phyloP scores from a whole-genome alignment of 805 yeast genomes.

The Myxozyma melibiosi region DNA sequence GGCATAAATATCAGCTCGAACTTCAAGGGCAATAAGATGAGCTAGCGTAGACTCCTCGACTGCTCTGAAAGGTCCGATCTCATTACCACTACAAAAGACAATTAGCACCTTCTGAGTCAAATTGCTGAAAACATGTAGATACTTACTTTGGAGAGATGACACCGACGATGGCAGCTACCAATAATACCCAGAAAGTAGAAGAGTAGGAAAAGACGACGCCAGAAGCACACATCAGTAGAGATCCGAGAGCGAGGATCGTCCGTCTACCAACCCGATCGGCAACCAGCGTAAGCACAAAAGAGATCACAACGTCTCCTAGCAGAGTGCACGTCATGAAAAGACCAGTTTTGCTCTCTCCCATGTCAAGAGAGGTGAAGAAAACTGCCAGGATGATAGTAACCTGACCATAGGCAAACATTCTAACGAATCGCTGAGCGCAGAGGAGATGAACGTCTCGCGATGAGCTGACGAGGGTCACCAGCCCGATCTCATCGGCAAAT shows the following conservation, averaged over 20 bases:
- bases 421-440: constrained; percentile 40
- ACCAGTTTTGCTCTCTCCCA: constrained; percentile 52
- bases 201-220: constrained; percentile 47
- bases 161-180: constrained; percentile 50
- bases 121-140: background rate
- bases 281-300: constrained; percentile 50
- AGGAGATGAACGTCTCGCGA: constrained; percentile 34
- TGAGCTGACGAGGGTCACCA: constrained; percentile 13
- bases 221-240: constrained; percentile 49
- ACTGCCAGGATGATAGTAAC: constrained; percentile 48
- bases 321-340: constrained; percentile 52
- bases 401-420: constrained; percentile 46
- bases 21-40: constrained; percentile 47
- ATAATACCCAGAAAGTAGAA: constrained; percentile 44
- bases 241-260: constrained; percentile 46
- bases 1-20: constrained; percentile 57
- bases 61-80: constrained; percentile 61
- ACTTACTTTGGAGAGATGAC: constrained; percentile 51
- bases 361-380: constrained; percentile 48
- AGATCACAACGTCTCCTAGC: constrained; percentile 55
- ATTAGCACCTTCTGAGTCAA: background rate
- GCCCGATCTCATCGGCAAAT: constrained; percentile 20
- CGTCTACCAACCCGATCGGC: constrained; percentile 55
- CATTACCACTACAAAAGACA: constrained; percentile 50
- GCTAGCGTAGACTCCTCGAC: constrained; percentile 59